Percentiles rank a stretch among this genome's conserved stretches.
These are phyloP conservation scores for Citrus medica DNA, from an alignment of 345 rosid species.

Conservation along the genomic window DNA sequence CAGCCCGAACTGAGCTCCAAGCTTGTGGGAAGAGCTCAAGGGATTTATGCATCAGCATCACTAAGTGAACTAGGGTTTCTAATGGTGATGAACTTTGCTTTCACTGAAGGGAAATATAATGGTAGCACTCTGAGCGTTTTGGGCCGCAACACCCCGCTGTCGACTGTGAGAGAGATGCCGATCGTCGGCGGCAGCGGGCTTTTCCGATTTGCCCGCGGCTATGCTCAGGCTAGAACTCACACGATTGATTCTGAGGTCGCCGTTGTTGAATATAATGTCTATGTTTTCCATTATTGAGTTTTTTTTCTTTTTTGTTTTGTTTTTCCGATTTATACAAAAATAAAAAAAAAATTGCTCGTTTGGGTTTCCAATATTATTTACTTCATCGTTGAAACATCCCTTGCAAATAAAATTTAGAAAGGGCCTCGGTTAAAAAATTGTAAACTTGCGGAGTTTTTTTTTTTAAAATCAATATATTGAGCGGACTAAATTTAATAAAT, in stretches of 20 bases:
- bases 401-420: too few relatives aligned
- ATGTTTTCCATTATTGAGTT: conserved; percentile 34
- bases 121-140: conserved; percentile 50
- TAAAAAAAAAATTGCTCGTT: too few relatives aligned
- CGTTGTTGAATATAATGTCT: conserved; percentile 39
- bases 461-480: too few relatives aligned
- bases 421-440: too few relatives aligned
- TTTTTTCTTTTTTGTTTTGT: not conserved
- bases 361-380: too few relatives aligned
- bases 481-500: too few relatives aligned
- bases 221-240: conserved; percentile 44
- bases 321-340: not conserved
- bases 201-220: conserved; percentile 60
- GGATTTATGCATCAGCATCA: conserved; percentile 40
- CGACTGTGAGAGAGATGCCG: conserved; percentile 50
- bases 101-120: conserved; percentile 55
- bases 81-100: conserved; percentile 50
- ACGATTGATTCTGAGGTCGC: conserved; percentile 21
- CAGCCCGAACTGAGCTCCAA: conserved; percentile 41
- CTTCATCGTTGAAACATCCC: too few relatives aligned
- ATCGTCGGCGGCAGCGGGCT: conserved; percentile 57
- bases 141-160: conserved; percentile 40
- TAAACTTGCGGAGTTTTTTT: too few relatives aligned
- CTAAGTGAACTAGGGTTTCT: conserved; percentile 30
- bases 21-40: conserved; percentile 54